Evolutionary conservation across 768 basidiomycete species (phyloP).

Genomic region (Russula sp.): DNA sequence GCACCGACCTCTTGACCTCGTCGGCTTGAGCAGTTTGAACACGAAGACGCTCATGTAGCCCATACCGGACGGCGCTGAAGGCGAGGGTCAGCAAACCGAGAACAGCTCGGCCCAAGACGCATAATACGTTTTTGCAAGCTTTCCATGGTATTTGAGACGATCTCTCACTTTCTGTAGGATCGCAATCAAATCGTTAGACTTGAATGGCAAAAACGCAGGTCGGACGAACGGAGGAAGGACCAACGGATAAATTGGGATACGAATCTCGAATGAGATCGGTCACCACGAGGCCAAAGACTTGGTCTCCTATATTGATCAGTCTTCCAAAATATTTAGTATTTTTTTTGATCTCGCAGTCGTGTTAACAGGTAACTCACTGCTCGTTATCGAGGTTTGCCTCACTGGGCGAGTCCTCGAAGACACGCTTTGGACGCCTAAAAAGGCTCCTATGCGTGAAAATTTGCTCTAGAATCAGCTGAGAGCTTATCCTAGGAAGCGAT

Average conservation of each 20-base stretch:
- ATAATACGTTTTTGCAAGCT: conserved; percentile 14
- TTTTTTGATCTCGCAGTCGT: no score
- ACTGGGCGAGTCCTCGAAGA: conserved; percentile 20
- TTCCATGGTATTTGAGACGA: conserved; percentile 18
- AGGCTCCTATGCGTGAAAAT: conserved; percentile 23
- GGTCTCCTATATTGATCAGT: conserved; percentile 21
- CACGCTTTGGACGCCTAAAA: conserved; percentile 11
- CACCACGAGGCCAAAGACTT: conserved; percentile 18
- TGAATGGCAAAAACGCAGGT: background rate
- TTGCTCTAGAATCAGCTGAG: conserved; percentile 3
- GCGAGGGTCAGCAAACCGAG: background rate
- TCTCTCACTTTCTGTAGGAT: conserved; percentile 23
- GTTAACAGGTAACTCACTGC: conserved; percentile 2
- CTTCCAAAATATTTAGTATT: background rate
- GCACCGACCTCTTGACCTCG: conserved; percentile 17
- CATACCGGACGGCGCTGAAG: conserved; percentile 20
- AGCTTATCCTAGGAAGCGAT: conserved; percentile 14
- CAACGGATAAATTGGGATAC: conserved; percentile 16
- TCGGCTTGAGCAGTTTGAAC: conserved; percentile 15
- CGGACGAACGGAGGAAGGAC: conserved; percentile 22
- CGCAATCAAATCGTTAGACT: background rate
- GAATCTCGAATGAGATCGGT: conserved; percentile 20
- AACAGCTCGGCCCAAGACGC: background rate
- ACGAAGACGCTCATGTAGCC: conserved; percentile 14
- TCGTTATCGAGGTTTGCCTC: conserved; percentile 18